These are phyloP conservation scores for Trypanosoma scelopori DNA, from an alignment of 208 protist genomes.

Conservation along the genomic window DNA sequence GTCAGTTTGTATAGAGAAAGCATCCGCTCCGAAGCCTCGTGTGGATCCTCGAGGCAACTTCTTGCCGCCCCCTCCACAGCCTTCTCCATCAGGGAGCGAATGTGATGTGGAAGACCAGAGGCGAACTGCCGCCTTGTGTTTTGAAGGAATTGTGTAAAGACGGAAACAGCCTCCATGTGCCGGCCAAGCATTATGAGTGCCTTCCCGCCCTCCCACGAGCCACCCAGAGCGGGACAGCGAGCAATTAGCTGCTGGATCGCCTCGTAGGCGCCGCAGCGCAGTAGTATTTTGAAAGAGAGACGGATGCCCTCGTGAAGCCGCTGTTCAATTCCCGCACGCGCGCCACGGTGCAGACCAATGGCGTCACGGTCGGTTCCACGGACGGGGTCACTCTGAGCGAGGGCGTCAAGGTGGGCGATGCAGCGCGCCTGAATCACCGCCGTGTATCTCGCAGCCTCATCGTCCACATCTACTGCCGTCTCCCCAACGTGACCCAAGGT, in stretches of 20 bases:
- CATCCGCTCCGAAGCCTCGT: not conserved
- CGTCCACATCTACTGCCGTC: slow-evolving; percentile 42
- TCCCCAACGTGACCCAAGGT: slow-evolving; percentile 73
- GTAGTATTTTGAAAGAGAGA: slow-evolving; percentile 61
- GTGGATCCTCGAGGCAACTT: not conserved
- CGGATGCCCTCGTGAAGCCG: slow-evolving; percentile 59
- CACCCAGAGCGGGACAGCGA: slow-evolving; percentile 47
- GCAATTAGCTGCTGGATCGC: slow-evolving; percentile 39
- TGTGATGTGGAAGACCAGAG: slow-evolving; percentile 29
- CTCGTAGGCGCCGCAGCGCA: slow-evolving; percentile 38
- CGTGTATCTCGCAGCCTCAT: slow-evolving; percentile 11
- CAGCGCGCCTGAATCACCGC: slow-evolving; percentile 33
- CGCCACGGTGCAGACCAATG: slow-evolving; percentile 23
- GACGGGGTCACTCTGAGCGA: slow-evolving; percentile 26
- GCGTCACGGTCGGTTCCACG: slow-evolving; percentile 18
- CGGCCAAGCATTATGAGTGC: slow-evolving; percentile 47
- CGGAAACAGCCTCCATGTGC: slow-evolving; percentile 39
- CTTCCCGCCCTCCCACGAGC: slow-evolving; percentile 66
- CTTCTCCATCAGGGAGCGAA: slow-evolving; percentile 25
- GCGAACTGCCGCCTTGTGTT: slow-evolving; percentile 22
- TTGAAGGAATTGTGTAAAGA: slow-evolving; percentile 41
- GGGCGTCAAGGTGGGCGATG: slow-evolving; percentile 19
- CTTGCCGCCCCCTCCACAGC: slow-evolving; percentile 26
- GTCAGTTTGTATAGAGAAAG: slow-evolving; percentile 20
- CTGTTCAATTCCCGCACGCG: slow-evolving; percentile 29